Conservation (phyloP, 306 rosid species). For the Sicyos edulis region DNA sequence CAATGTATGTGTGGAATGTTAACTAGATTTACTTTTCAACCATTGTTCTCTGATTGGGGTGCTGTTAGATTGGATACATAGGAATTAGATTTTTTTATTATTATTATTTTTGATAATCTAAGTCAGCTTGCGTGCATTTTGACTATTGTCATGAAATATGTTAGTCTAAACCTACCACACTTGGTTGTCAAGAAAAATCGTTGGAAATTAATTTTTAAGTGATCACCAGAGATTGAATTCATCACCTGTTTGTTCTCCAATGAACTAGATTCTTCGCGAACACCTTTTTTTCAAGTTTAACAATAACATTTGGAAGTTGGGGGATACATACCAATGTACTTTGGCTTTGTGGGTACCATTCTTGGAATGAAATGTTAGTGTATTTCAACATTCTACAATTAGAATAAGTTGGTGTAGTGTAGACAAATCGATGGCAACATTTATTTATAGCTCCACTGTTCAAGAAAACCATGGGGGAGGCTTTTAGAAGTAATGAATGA, state of each 20-base stretch:
- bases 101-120: too few relatives aligned
- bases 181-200: too few relatives aligned
- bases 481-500: not conserved
- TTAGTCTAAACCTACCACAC: too few relatives aligned
- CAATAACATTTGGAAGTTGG: too few relatives aligned
- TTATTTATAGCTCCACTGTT: not conserved
- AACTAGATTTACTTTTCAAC: not conserved
- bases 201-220: too few relatives aligned
- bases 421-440: not conserved
- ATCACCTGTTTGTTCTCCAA: too few relatives aligned
- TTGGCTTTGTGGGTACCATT: not conserved
- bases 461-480: not conserved
- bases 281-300: too few relatives aligned
- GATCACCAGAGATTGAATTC: too few relatives aligned
- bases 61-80: not conserved
- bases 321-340: too few relatives aligned
- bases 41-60: not conserved
- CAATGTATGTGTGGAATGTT: not conserved
- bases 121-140: too few relatives aligned
- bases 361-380: not conserved
- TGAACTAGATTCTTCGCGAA: too few relatives aligned
- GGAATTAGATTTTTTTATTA: not conserved
- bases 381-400: not conserved
- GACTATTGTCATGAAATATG: too few relatives aligned
- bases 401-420: not conserved